Base-by-base conservation (phyloP, 768 basidiomycete species). In the Tephrocybe sp. region DNA sequence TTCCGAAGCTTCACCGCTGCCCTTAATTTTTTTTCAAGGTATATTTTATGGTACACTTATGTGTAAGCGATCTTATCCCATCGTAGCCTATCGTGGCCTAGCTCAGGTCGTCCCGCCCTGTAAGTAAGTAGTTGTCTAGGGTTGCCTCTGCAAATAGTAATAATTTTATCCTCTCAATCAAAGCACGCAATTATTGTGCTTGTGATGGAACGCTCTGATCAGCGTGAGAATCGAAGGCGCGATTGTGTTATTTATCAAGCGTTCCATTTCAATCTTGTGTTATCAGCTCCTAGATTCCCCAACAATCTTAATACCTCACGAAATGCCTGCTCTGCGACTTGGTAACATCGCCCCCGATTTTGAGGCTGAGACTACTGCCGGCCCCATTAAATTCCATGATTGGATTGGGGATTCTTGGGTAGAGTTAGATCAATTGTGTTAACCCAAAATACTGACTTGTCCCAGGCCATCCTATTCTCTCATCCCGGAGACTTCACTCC, bases 401-500 rank as follows among this genome's bases (percentile, higher is more conserved):
- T 98, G 85, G 84, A 86, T 94, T 64, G 92, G 87, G 31, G 69
- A 84, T 61, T 88, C 86, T 18, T 98, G 94, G 95, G 88, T 87
- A 66, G 55, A 80, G 57, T n/a, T 39, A 15, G 24, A 53, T 41
- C 26, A 36, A 18, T 13, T 27, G 41, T 18, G 28, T 30, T 49
- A 22, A 30, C 41, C 52, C n/a, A n/a, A 35, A 48, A 43, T 42
- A 31, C 37, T 37, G 37, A 51, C 22, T 24, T 22, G 12, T n/a
- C 1, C 21, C 21, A 91, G 90, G 88, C 78, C 42, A 71, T 93
- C 65, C 78, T 98, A 49, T 98, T 98, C 82, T 96, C 93, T 25
- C 94, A 97, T 69, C 93, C 93, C 1, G 94, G 88, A 36, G 88
- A 92, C 64, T 92, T 92, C 64, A 90, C 89, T n/a, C 89, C 89